phyloP scores from a whole-genome alignment of 2,329 filamentous ascomycete species.

The Nemania sp. region DNA sequence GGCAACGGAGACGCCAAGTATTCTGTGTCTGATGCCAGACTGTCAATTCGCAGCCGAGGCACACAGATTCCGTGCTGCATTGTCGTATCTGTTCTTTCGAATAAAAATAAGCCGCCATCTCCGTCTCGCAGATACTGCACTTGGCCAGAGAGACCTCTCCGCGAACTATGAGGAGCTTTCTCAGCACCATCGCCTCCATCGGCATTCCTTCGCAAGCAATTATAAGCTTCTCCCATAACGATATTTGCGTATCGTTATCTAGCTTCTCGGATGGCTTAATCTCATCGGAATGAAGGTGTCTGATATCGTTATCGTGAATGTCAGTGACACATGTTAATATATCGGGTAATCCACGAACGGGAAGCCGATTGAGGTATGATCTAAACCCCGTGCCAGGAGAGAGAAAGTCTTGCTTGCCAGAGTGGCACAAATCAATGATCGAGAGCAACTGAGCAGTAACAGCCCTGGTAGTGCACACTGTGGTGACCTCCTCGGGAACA shows the following conservation, averaged over 20 bases:
- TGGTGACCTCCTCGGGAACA: conserved; percentile 26
- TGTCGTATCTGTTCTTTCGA: not conserved
- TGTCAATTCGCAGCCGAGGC: conserved; percentile 31
- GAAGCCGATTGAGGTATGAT: conserved; percentile 34
- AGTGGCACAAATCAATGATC: conserved; percentile 19
- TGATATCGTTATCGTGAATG: conserved; percentile 16
- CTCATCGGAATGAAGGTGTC: too few species aligned
- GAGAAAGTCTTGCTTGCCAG: conserved; percentile 30
- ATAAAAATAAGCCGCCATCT: conserved; percentile 27
- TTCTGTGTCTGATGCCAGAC: not conserved
- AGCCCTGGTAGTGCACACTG: conserved; percentile 22
- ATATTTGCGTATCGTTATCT: conserved; percentile 5
- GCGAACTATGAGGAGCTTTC: not conserved
- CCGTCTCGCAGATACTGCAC: conserved; percentile 23
- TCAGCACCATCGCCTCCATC: not conserved
- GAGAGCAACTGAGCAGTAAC: conserved; percentile 24
- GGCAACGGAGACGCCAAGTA: conserved; percentile 1
- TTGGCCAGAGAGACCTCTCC: not conserved
- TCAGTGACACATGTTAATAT: conserved; percentile 31
- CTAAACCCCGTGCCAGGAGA: conserved; percentile 33
- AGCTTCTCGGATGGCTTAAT: not conserved
- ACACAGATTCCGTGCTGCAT: conserved; percentile 1
- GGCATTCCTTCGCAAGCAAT: conserved; percentile 25
- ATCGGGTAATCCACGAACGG: conserved; percentile 20
- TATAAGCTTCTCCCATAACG: conserved; percentile 27